Percentiles rank a stretch among this genome's conserved stretches.
Conservation (phyloP, 257 asterid species). For the Nicotiana obtusifolia region DNA sequence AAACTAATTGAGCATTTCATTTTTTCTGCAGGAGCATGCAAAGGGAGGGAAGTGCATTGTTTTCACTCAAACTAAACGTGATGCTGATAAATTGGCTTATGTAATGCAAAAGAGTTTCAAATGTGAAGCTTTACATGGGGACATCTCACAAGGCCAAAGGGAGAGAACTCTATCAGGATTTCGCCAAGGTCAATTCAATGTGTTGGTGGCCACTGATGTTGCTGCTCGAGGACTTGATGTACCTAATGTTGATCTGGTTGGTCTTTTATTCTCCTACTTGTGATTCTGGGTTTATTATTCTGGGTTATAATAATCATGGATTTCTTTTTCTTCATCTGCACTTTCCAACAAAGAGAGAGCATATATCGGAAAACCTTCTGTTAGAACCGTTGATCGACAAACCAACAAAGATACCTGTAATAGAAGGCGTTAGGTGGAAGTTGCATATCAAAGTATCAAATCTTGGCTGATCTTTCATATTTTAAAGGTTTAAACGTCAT, state of each 20-base stretch:
- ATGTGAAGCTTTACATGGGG: constrained; percentile 96
- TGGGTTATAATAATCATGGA: neutral
- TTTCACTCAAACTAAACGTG: constrained; percentile 96
- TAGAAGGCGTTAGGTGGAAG: neutral
- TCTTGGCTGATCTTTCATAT: neutral
- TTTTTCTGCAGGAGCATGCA: constrained; percentile 68
- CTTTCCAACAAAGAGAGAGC: neutral
- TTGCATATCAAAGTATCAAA: neutral
- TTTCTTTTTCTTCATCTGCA: neutral
- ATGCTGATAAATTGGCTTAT: constrained; percentile 79
- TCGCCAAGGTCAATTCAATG: constrained; percentile 66
- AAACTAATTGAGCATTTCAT: constrained; percentile 5
- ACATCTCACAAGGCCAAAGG: constrained; percentile 76
- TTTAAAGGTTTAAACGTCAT: neutral
- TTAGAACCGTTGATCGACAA: neutral
- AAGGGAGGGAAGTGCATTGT: constrained; percentile 92
- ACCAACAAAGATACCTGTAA: neutral
- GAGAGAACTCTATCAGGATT: constrained; percentile 84
- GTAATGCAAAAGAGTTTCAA: constrained; percentile 51
- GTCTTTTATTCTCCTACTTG: constrained; percentile 13
- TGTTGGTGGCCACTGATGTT: constrained; percentile 91
- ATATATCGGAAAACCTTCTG: neutral
- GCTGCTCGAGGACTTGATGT: constrained; percentile 99
- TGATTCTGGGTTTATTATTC: neutral
- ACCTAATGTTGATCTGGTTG: constrained; percentile 95